Evolutionary conservation across 108 stramenopile genomes (phyloP).

Genomic region (Skeletonema potamos): DNA sequence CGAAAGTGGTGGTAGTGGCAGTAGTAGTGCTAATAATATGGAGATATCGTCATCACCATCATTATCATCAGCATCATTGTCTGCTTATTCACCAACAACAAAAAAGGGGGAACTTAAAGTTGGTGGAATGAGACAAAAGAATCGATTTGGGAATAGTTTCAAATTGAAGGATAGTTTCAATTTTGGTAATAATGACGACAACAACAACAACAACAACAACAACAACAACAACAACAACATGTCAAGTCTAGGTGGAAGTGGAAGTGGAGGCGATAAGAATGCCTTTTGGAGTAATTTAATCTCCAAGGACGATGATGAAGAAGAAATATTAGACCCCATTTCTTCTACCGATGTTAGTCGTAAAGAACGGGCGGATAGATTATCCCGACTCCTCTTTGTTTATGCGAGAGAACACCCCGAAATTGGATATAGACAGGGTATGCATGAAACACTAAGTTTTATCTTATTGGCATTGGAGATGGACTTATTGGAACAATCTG

Average conservation of each 20-base stretch:
- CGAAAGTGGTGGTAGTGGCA: not conserved
- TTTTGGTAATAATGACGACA: not conserved
- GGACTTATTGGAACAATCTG: slow-evolving; percentile 36
- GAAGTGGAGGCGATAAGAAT: not conserved
- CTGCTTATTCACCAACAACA: not conserved
- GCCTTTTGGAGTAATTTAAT: slow-evolving; percentile 7
- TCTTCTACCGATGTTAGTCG: not conserved
- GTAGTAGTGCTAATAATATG: not conserved
- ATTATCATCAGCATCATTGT: slow-evolving; percentile 29
- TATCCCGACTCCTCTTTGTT: slow-evolving; percentile 45
- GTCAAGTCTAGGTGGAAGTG: not conserved
- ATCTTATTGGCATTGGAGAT: slow-evolving; percentile 68
- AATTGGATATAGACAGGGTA: slow-evolving; percentile 86
- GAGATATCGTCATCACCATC: too few species aligned
- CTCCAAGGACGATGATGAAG: not conserved
- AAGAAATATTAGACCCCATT: not conserved
- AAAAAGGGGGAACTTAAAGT: not conserved
- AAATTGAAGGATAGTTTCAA: not conserved
- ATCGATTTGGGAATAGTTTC: not conserved
- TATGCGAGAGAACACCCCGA: slow-evolving; percentile 56
- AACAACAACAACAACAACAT: slow-evolving; percentile 4
- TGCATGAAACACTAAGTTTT: slow-evolving; percentile 85
- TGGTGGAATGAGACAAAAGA: not conserved
- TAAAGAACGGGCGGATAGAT: slow-evolving; percentile 34
- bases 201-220: not conserved